Base-by-base conservation (phyloP, 2,329 filamentous ascomycete species). In the Ophiostoma ulmi region DNA sequence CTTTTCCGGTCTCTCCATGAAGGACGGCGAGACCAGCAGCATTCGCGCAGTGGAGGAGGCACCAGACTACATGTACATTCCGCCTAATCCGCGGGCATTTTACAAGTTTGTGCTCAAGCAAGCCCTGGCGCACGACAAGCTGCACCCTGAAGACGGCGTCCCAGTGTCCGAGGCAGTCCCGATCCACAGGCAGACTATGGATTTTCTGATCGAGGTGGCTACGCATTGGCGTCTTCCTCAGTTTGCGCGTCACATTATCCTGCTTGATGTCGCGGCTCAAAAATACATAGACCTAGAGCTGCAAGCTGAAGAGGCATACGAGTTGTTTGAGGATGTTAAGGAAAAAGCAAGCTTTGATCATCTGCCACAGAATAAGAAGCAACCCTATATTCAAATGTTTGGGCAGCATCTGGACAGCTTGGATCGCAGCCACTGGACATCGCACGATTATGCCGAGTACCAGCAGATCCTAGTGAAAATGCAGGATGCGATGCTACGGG, bases 151-250 rank as follows among this genome's bases (percentile, higher is more conserved):
- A 80, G 69, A 69, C 38, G 69, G 64, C 26, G 71, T 67, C 11
- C n/a, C 70, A 5, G 72, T 74, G 20, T 72, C 67, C 20, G 72
- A 71, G 58, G 72, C 72, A 0, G 71, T 72, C 81, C 85, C 86
- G 17, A 80, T 91, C n/a, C 95, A 93, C 0, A 92, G 90, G 75
- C 87, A 91, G 73, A 95, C 93, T 1, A 86, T 88, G 67, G 93
- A 97, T 70, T 82, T 99, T 65, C 80, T 99, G 73, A 91, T 90
- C 72, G 94, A 98, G 78, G 85, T 97, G 71, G 92, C 90, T 72
- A 83, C 93, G 73, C 88, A 94, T 76, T 99, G 95, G 95, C 90
- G 95, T 68, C 86, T 99, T 73, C 93, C 94, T 1, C 89, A 90
- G 74, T 93, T 90, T 76, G 92, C 93, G 3, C 87, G 93, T 64